phyloP scores from a whole-genome alignment of 495 filamentous ascomycete species.

The Penicillium nucicola region DNA sequence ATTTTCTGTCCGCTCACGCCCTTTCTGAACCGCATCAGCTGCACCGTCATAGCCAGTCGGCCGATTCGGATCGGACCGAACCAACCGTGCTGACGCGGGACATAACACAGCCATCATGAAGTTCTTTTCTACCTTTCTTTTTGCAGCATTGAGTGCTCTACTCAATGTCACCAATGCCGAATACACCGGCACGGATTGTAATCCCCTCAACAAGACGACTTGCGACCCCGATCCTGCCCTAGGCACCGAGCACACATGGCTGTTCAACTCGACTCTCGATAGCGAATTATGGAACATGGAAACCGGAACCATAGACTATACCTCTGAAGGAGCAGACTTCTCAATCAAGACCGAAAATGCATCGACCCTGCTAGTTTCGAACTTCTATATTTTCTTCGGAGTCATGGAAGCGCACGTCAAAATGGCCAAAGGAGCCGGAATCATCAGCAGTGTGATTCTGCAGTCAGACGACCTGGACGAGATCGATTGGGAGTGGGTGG shows the following conservation, averaged over 20 bases:
- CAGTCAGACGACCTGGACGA: slow-evolving; percentile 83
- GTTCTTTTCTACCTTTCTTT: neutral
- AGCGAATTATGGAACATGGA: slow-evolving; percentile 55
- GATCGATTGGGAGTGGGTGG: slow-evolving; percentile 70
- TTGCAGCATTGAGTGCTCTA: neutral
- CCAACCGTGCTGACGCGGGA: neutral
- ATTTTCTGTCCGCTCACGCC: neutral
- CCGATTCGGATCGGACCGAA: neutral
- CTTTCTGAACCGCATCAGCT: neutral
- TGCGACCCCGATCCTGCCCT: slow-evolving; percentile 76
- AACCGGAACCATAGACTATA: slow-evolving; percentile 62
- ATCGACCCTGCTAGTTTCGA: slow-evolving; percentile 44
- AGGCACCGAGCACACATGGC: slow-evolving; percentile 66
- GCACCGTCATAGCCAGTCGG: neutral
- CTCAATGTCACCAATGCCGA: neutral
- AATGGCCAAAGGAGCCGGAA: slow-evolving; percentile 62
- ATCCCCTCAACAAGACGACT: slow-evolving; percentile 56
- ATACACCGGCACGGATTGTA: slow-evolving; percentile 46
- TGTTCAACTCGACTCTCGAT: slow-evolving; percentile 74
- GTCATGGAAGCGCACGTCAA: slow-evolving; percentile 63
- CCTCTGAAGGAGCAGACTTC: slow-evolving; percentile 57
- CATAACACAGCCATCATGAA: neutral
- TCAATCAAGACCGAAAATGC: slow-evolving; percentile 60
- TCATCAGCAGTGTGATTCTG: slow-evolving; percentile 76
- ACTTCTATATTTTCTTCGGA: slow-evolving; percentile 77